Evolutionary conservation across 148 eudicot genomes (phyloP), one percentile per base, ranked within the genome.

Genomic region (Persicaria tinctoria): DNA sequence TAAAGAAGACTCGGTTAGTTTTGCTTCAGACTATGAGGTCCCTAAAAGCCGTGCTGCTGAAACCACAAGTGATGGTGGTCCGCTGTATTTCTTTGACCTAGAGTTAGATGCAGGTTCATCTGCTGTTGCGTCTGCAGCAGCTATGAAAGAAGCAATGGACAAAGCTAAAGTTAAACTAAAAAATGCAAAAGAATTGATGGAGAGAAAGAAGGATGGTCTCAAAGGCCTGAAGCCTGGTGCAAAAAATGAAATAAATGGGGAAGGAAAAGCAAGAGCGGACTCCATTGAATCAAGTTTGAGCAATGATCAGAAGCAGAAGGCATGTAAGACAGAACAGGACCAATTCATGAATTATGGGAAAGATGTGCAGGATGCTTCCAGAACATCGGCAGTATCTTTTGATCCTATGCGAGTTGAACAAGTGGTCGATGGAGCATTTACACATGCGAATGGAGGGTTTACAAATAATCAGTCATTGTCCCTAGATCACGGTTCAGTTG

Each of bases 61-160:
- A 73, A 71, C 73, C 70, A 78, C 59, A 57, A 50, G 47, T 53
- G 84, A 79, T 80, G 84, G 76, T 49, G 76, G 60, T 68, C 82
- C 84, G 23, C 89, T 87, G 57, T 79, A 84, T 78, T 89, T 77
- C 79, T 86, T 83, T 88, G 94, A 91, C 77, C 89, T 89, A 79
- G 91, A 89, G 77, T 80, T 85, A 47, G 91, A 89, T 82, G 85
- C 85, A 72, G 73, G 82, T 68, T 74, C 83, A 56, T 85, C 87
- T 73, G 82, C 83, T 74, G 78, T 78, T 1, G 79, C 79, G 73
- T 81, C 85, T 69, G 85, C 81, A 81, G 89, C 91, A 53, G 87
- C 88, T 41, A 84, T 89, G 83, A 86, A 84, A 82, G 87, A 87
- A 79, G 93, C 82, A 64, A 86, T 86, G 88, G 82, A 82, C 78